Base-by-base conservation (phyloP, 164 flowering plant genomes). In the Malania oleifera region DNA sequence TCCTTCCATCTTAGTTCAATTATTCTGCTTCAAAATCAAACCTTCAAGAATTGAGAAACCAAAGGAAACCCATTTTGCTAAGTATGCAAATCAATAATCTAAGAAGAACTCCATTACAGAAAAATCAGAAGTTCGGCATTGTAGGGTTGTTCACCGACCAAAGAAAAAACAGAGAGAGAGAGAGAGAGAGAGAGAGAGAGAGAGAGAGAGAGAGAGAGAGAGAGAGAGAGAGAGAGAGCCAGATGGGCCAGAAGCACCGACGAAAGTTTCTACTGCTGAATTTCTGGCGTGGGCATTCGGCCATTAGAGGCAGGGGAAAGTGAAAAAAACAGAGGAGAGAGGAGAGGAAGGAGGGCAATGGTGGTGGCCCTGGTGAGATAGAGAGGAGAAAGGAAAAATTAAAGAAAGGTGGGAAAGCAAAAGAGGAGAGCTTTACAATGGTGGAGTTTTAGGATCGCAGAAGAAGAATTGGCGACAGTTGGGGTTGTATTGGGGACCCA, bases 301-400 rank as follows among this genome's bases (percentile, higher is more conserved):
- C 70, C 80, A 71, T 67, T 69, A 75, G 71, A 70, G 77, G 69
- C 70, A 27, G 63, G 12, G 53, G 61, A 52, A 65, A 35, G 50
- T 26, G 39, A 59, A 31, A 31, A 9, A 31, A 31, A n/a, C n/a
- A n/a, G n/a, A n/a, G n/a, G n/a, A n/a, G n/a, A n/a, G n/a, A n/a
- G 18, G 20, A 44, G 56, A 37, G 25, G 60, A 24, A 9, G 9
- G 35, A 31, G 35, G 9, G 35, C 4, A 9, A 31, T 4, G 9
- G 35, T 4, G 35, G 35, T 4, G 35, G 9, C 6, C 6, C 4
- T 35, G 41, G 10, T 23, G 58, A 46, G 22, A 27, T 31, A 9
- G 18, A 49, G 51, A 47, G 12, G 48, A 18, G 34, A 39, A 53
- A 50, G 57, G 39, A n/a, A n/a, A n/a, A n/a, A n/a, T n/a, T n/a